These are phyloP conservation scores for Magnaporthiopsis incrustans DNA, from an alignment of 2,329 filamentous ascomycete genomes.

Conservation along the genomic window DNA sequence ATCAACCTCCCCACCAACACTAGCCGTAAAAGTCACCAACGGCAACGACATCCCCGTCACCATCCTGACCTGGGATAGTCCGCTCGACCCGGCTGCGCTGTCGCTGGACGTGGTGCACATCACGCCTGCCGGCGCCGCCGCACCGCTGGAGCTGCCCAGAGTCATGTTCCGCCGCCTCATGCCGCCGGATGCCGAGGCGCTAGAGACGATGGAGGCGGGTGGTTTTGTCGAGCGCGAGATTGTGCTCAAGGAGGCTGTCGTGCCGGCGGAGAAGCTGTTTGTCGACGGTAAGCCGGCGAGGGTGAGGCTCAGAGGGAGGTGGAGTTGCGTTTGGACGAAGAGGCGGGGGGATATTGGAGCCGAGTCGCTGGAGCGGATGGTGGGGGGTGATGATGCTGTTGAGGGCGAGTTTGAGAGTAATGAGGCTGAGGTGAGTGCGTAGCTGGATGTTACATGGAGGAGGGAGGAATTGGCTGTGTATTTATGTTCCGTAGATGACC, in stretches of 20 bases:
- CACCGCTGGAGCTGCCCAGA: conserved; percentile 8
- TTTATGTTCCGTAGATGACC: neutral
- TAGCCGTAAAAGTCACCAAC: conserved; percentile 10
- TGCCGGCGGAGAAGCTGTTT: conserved; percentile 3
- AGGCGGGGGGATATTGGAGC: neutral
- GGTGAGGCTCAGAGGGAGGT: neutral
- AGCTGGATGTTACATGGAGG: neutral
- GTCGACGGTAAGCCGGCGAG: neutral
- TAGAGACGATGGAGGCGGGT: conserved; percentile 8
- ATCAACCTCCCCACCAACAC: conserved; percentile 5
- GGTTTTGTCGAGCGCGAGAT: conserved; percentile 5
- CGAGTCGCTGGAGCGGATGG: neutral
- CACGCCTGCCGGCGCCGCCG: neutral
- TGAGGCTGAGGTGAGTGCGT: neutral
- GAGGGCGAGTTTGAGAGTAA: conserved; percentile 1
- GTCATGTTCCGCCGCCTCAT: conserved; percentile 11
- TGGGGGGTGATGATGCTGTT: neutral
- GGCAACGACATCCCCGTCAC: conserved; percentile 11
- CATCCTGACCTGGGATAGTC: conserved; percentile 12
- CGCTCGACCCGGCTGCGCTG: conserved; percentile 11
- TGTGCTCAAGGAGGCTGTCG: neutral
- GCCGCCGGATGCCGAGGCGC: conserved; percentile 8
- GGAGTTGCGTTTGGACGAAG: neutral
- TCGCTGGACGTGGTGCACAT: conserved; percentile 9
- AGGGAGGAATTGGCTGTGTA: too few species aligned